Conservation (phyloP, 192 early-diverging fungal genomes). For the Gamsiella multidivaricata region DNA sequence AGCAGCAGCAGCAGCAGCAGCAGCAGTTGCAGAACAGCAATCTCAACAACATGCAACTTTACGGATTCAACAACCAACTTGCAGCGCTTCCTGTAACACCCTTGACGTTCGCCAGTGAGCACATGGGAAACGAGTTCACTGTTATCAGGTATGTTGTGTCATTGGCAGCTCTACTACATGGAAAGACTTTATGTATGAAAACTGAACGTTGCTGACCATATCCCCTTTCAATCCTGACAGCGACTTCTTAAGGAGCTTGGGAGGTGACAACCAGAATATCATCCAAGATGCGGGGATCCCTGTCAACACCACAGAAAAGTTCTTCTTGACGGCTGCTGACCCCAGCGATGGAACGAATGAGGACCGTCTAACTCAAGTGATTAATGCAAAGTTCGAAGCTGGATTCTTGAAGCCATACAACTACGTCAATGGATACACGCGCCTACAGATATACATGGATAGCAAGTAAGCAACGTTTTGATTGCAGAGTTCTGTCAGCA, state of each 20-base stretch:
- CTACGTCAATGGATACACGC: constrained; percentile 90
- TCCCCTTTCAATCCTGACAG: too few relatives aligned
- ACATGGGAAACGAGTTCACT: constrained; percentile 84
- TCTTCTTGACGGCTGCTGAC: constrained; percentile 93
- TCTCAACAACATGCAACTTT: constrained; percentile 45
- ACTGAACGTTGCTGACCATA: not conserved
- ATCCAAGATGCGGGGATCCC: constrained; percentile 38
- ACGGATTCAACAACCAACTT: constrained; percentile 44
- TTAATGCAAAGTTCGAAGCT: constrained; percentile 96
- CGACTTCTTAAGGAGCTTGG: constrained; percentile 68
- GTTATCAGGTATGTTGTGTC: constrained; percentile 71
- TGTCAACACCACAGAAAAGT: constrained; percentile 81
- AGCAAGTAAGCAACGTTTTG: constrained; percentile 61
- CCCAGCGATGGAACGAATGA: constrained; percentile 87
- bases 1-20: constrained; percentile 14
- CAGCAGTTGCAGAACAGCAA: constrained; percentile 37
- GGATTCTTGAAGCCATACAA: constrained; percentile 97
- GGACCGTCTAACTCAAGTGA: constrained; percentile 90
- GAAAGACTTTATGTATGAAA: not conserved
- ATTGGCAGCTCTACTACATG: not conserved
- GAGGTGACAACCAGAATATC: constrained; percentile 44
- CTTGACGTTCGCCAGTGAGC: constrained; percentile 80
- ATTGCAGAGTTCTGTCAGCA: too few relatives aligned
- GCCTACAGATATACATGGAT: constrained; percentile 93
- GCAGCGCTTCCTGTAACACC: constrained; percentile 60